Evolutionary conservation across 441 rosid genomes (phyloP).

Genomic region (Arabidopsis lyrata): DNA sequence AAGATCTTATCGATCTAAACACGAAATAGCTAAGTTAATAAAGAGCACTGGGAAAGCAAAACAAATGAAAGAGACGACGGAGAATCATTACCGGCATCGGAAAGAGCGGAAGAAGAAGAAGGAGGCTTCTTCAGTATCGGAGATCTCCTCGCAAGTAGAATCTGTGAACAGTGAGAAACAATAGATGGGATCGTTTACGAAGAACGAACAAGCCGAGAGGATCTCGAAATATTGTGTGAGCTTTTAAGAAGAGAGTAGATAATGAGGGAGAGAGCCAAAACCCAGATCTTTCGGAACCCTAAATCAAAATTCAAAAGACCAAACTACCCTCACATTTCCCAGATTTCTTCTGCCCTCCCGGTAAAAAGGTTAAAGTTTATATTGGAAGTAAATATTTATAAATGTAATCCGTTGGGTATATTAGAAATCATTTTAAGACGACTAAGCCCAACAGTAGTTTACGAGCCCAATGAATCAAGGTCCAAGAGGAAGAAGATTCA

Average conservation of each 20-base stretch:
- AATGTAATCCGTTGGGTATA: not conserved
- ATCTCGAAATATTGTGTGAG: slow-evolving; percentile 8
- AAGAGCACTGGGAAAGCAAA: slow-evolving; percentile 4
- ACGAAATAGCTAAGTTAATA: slow-evolving; percentile 20
- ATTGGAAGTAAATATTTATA: too few species aligned
- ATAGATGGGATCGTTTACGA: slow-evolving; percentile 4
- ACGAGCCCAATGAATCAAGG: not conserved
- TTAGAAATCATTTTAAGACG: not conserved
- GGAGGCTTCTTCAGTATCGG: not conserved
- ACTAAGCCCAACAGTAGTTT: not conserved
- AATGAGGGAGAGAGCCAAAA: slow-evolving; percentile 31
- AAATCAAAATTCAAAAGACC: slow-evolving; percentile 27
- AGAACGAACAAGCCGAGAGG: slow-evolving; percentile 13
- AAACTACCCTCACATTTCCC: slow-evolving; percentile 25
- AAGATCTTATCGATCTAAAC: slow-evolving; percentile 72
- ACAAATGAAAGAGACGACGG: slow-evolving; percentile 11
- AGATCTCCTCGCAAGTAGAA: slow-evolving; percentile 18
- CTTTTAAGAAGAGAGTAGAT: slow-evolving; percentile 19
- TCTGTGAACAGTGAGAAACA: slow-evolving; percentile 7
- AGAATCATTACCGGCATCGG: slow-evolving; percentile 42
- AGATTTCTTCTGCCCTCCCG: not conserved
- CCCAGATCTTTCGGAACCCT: slow-evolving; percentile 45
- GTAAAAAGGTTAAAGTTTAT: not conserved
- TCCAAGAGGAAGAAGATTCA: not conserved
- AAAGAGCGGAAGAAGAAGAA: slow-evolving; percentile 29